phyloP scores from a whole-genome alignment of 208 protist genomes.

The Trypanosoma caninum region DNA sequence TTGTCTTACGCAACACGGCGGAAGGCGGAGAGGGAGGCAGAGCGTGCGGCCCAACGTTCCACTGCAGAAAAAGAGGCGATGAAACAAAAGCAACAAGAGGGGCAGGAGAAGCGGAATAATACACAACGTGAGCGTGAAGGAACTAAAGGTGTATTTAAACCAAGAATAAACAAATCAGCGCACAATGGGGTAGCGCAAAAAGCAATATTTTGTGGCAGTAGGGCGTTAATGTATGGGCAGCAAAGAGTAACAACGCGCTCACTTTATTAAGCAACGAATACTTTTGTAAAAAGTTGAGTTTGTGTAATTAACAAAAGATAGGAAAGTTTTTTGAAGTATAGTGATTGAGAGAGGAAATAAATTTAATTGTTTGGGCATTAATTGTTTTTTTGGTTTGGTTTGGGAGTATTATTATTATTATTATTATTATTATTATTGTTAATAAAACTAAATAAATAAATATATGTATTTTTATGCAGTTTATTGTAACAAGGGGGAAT shows the following conservation, averaged over 20 bases:
- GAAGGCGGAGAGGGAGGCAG: slow-evolving; percentile 67
- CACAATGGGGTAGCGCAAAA: slow-evolving; percentile 12
- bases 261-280: slow-evolving; percentile 34
- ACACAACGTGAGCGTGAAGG: slow-evolving; percentile 1
- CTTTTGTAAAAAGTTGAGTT: too few species aligned
- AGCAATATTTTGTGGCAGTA: not conserved
- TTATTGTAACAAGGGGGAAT: not conserved
- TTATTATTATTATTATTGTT: slow-evolving; percentile 21
- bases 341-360: too few species aligned
- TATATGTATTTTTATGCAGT: not conserved
- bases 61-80: slow-evolving; percentile 19
- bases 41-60: slow-evolving; percentile 27
- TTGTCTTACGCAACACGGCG: slow-evolving; percentile 77
- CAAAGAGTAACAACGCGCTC: slow-evolving; percentile 49
- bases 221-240: not conserved
- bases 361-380: too few species aligned
- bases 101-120: slow-evolving; percentile 12
- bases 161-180: slow-evolving; percentile 3
- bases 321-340: not conserved
- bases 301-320: too few species aligned
- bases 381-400: not conserved
- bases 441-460: not conserved
- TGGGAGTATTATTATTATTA: slow-evolving; percentile 3
- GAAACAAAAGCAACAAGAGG: slow-evolving; percentile 2
- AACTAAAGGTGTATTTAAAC: slow-evolving; percentile 18